These are phyloP conservation scores for Aureobasidium sp. DNA, from an alignment of 2,329 filamentous ascomycete genomes.

Conservation along the genomic window DNA sequence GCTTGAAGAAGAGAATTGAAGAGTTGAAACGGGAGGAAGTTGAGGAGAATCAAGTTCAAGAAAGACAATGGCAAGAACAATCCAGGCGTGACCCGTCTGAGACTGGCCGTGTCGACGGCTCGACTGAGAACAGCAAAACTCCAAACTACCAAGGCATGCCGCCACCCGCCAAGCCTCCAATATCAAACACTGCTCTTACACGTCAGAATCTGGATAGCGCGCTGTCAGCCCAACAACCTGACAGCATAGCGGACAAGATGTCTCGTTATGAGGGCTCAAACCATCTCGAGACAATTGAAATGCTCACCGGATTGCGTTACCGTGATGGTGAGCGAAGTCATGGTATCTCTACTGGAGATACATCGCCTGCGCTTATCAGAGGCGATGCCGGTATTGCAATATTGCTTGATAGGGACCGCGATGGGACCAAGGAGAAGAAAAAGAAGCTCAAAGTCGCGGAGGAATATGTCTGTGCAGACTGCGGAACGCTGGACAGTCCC, in stretches of 20 bases:
- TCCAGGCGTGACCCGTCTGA: slow-evolving; percentile 22
- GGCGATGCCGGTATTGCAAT: slow-evolving; percentile 84
- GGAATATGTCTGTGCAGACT: slow-evolving; percentile 94
- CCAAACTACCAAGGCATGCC: slow-evolving; percentile 50
- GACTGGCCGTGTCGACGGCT: slow-evolving; percentile 40
- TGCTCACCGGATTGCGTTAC: slow-evolving; percentile 83
- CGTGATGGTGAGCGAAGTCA: slow-evolving; percentile 80
- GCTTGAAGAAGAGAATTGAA: slow-evolving; percentile 72
- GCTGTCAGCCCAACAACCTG: slow-evolving; percentile 55
- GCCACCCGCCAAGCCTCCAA: slow-evolving; percentile 54
- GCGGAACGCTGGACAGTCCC: slow-evolving; percentile 85
- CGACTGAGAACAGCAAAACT: slow-evolving; percentile 16
- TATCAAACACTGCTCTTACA: slow-evolving; percentile 62
- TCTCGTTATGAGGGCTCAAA: slow-evolving; percentile 66
- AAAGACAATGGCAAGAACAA: slow-evolving; percentile 48
- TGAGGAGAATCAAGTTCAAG: slow-evolving; percentile 63
- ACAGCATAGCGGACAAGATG: slow-evolving; percentile 80
- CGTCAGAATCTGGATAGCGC: slow-evolving; percentile 72
- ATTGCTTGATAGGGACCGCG: slow-evolving; percentile 65
- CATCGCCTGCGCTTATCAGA: slow-evolving; percentile 70
- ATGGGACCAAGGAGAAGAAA: slow-evolving; percentile 73
- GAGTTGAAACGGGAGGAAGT: slow-evolving; percentile 80
- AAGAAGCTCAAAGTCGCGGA: slow-evolving; percentile 73
- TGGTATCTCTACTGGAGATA: slow-evolving; percentile 79
- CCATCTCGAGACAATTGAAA: slow-evolving; percentile 82